Base-by-base conservation (phyloP, 371 early-diverging fungal genomes). In the Dichotomocladium elegans region DNA sequence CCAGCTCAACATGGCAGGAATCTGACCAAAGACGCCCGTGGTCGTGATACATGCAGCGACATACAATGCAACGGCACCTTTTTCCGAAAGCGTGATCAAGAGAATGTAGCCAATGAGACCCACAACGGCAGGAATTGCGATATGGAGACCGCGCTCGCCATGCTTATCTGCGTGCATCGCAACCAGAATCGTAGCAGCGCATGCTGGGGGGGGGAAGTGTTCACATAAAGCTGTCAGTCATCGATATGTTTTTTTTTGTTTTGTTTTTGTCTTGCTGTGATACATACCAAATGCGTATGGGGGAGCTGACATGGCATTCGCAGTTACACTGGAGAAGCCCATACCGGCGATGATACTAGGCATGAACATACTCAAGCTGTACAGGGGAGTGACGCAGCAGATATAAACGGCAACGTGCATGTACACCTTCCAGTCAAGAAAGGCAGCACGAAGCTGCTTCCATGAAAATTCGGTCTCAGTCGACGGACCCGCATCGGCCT, bases 271-370 rank as follows among this genome's bases (percentile, higher is more conserved):
- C n/a, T n/a, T n/a, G n/a, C n/a, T 29, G 15, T 11, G 14, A 34
- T 4, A 19, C 4, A 27, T 47, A 55, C 42, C 42, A 24, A 57
- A 37, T 12, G 56, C 58, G 22, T 56, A 59, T n/a, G 60, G 59
- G 3, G 64, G 60, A 17, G 60, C 56, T 28, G 46, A 61, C 70
- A 83, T 70, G 25, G 76, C 72, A 25, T 81, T 76, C 7, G 81
- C 76, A 9, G 64, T 59, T 37, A 81, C 22, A 33, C 70, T 35
- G 11, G 68, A 70, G 63, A 68, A 88, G 1, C 89, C 88, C 68
- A 87, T 75, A 14, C 79, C 72, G 22, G 70, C 70, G 58, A 90
- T 84, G 41, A 90, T 85, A 43, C 86, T 86, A 1, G 91, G 86
- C 42, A 88, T 62, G 58, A 86, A 92, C 19, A 85, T 68, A 52